Base-by-base conservation (phyloP, 371 early-diverging fungal genomes). In the Mortierella polycephala region DNA sequence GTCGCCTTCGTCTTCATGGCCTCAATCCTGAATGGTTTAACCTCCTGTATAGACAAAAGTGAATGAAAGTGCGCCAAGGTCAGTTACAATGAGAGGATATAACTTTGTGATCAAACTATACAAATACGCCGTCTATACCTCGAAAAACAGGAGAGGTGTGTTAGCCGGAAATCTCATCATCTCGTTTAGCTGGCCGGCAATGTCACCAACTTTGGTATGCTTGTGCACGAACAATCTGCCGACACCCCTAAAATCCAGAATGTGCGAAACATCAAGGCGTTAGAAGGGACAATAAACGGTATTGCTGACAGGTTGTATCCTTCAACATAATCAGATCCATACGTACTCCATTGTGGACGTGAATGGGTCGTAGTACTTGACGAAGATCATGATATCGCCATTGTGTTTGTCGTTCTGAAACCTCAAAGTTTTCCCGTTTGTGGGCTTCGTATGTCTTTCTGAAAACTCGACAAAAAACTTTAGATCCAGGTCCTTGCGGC, bases 21-120 rank as follows among this genome's bases (percentile, higher is more conserved):
- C 51, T 96, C 97, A 62, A 98, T 91, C 93, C 95, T 92, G 5
- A 86, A 87, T 0, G 96, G 94, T 85, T 96, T 96, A 77, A 97
- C 90, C 84, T 98, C 99, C 88, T 75, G 62, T 4, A 30, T 30
- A 30, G 4, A 30, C 30, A 20, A n/a, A 52, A 13, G 20, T n/a
- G 6, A 7, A 30, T 37, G 41, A 8, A 10, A 54, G 18, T 12
- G 30, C 52, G 40, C 12, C 16, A 41, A 1, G 30, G 7, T 16
- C 47, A 47, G 47, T 12, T 9, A 20, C 18, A 9, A 51, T 18
- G 51, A 7, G 20, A 18, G 9, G 10, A 4, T 16, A 18, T 4
- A 5, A 51, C 51, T 50, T 12, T 30, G 30, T 39, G 7, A 57
- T 21, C 45, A 20, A 14, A 5, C 13, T 16, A 7, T 8, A 50